Conservation (phyloP, 1,139 yeast species). For the Magnusiomyces tetraspermus region DNA sequence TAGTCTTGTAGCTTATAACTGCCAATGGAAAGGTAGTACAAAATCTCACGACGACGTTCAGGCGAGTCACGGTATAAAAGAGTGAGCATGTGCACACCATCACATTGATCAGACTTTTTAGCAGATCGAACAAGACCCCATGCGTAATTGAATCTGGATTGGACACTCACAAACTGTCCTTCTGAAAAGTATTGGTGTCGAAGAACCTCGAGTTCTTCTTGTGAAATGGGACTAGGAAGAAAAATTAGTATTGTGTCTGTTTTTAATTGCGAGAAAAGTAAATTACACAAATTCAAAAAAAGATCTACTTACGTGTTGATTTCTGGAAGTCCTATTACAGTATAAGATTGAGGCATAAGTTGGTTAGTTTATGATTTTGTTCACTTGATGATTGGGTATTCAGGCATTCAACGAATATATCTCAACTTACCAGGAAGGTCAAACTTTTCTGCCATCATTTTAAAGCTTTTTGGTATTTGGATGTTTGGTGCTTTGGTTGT, state of each 20-base stretch:
- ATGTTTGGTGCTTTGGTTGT: neutral
- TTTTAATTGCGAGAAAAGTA: neutral
- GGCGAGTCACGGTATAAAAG: conserved; percentile 60
- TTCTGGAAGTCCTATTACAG: conserved; percentile 25
- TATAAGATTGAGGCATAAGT: neutral
- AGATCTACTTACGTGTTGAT: conserved; percentile 26
- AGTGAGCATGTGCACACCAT: conserved; percentile 70
- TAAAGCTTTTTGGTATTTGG: neutral
- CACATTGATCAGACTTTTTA: conserved; percentile 52
- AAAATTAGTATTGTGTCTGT: conserved; percentile 22
- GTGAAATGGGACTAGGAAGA: conserved; percentile 50
- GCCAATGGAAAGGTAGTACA: conserved; percentile 82
- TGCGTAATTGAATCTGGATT: conserved; percentile 84
- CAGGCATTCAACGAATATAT: neutral
- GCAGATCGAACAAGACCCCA: conserved; percentile 86
- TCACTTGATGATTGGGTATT: neutral
- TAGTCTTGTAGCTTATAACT: conserved; percentile 84
- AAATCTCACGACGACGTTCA: conserved; percentile 75
- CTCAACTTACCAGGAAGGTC: conserved; percentile 14
- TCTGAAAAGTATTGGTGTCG: conserved; percentile 74
- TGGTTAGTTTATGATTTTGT: neutral
- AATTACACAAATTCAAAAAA: neutral
- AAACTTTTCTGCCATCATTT: conserved; percentile 9
- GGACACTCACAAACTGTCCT: conserved; percentile 68
- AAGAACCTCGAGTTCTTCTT: conserved; percentile 65